Evolutionary conservation across 768 basidiomycete species (phyloP), one percentile per base, ranked within the genome.

Genomic region (Naematelia encephala): DNA sequence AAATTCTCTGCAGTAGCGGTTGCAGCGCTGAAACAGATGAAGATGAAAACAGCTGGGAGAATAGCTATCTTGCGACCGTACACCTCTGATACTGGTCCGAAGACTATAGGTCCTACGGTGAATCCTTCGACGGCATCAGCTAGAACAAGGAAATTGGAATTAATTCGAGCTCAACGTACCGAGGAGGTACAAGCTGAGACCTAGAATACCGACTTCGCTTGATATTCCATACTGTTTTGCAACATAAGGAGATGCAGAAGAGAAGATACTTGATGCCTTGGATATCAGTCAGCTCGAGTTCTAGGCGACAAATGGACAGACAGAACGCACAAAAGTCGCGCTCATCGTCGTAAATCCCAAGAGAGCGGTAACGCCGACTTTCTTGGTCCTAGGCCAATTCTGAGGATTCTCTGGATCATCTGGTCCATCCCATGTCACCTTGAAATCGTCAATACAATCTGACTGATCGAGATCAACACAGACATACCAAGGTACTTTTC

Each of bases 1-100:
- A 78, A 13, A 57, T 78, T 66, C 52, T 74, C 68, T 1, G 78
- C 70, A 2, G 71, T 72, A 5, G 78, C 78, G 0, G 77, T 78
- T 3, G 57, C 73, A 1, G 77, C 78, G 12, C 66, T 67, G 50
- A 78, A 69, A 63, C 76, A 77, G 34, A 72, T 62, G 56, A 78
- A 78, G 29, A 75, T 55, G 54, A 76, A 70, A 25, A 73, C 62
- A 23, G 76, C 66, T 3, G 59, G 51, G 44, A 77, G 47, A 11
- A 78, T 57, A 2, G 68, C 51, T 0, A 63, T 54, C 52, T 67
- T 73, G 4, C 78, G 57, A 0, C 78, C 78, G 51, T 73, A 76
- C 25, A 74, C 57, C 52, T 78, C 78, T 5, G 62, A 67, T 0
- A 74, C 12, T 1, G 74, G 72, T 0, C 61, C 76, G 34, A 67